Evolutionary conservation across 2,329 filamentous ascomycete genomes (phyloP), one percentile per base, ranked within the genome.

Genomic region (Trichocomaceae sp.): DNA sequence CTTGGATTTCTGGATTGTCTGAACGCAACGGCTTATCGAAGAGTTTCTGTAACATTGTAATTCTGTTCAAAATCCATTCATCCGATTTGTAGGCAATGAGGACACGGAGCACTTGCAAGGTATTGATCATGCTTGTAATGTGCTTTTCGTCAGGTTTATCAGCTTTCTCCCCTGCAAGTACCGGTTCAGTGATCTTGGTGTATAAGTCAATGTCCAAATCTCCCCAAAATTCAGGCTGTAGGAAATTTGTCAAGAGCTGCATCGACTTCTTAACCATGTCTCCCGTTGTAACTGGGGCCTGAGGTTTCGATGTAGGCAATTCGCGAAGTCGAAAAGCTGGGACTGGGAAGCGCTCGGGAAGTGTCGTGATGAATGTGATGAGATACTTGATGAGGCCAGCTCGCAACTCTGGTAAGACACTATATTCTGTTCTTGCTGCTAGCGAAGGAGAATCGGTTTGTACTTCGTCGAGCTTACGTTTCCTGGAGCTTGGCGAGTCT

Each of bases 121-220:
- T 90, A 68, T 99, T 99, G 73, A 99, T 84, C 72, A 96, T 92
- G 59, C 86, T 85, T 0, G 88, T 95, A 42, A 87, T 80, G 64
- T 91, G 90, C 69, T 90, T 90, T 41, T 91, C 87, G 59, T 91
- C 86, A n/a, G 80, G 81, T 64, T 88, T 88, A 50, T 90, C 86
- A 54, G 88, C 85, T 71, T 90, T 91, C 9, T 97, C 93, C 50
- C 87, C 85, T 2, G 86, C 84, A 12, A 96, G 75, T 54, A 96
- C 87, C 42, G 88, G 83, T 60, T 96, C 91, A 0, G 90, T 93
- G 54, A 92, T 86, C 64, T 93, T 95, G 3, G 88, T 86, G 63
- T 96, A 93, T 60, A 97, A 78, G 64, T 97, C 92, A 19, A 97
- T 80, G 49, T 96, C 90, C 33, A 96, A 77, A 65, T 97, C 91